Conservation (phyloP, 179 eudicot genomes). For the Beta macrorhiza region DNA sequence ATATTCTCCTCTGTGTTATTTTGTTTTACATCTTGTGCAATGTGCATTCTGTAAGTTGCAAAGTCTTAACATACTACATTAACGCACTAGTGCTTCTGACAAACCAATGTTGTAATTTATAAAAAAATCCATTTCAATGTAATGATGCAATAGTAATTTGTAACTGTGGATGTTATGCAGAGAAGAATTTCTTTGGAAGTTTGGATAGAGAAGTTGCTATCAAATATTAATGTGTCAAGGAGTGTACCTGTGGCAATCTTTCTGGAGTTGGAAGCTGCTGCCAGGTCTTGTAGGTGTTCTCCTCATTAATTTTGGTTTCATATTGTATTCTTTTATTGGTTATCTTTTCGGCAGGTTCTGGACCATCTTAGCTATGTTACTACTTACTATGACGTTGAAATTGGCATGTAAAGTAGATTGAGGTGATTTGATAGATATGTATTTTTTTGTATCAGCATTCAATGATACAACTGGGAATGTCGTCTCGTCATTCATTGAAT, state of each 20-base stretch:
- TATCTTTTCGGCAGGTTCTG: conserved; percentile 18
- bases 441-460: conserved; percentile 55
- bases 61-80: not conserved
- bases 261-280: conserved; percentile 95
- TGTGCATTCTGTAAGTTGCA: not conserved
- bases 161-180: conserved; percentile 45
- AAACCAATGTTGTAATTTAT: not conserved
- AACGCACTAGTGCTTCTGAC: not conserved
- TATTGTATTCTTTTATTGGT: not conserved
- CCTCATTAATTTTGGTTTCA: conserved; percentile 19
- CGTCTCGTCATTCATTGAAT: conserved; percentile 34
- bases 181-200: conserved; percentile 71
- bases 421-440: conserved; percentile 13
- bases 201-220: conserved; percentile 76
- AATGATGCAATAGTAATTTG: not conserved
- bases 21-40: not conserved
- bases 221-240: conserved; percentile 82
- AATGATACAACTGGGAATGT: conserved; percentile 42
- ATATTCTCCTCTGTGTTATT: no score
- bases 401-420: not conserved
- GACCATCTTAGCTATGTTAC: not conserved
- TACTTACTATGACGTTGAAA: not conserved
- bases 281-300: conserved; percentile 72
- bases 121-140: not conserved
- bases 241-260: conserved; percentile 80